Percentiles rank a stretch among this genome's conserved stretches.
Conservation (phyloP, 208 protist species). For the Trypanosoma conorhini region DNA sequence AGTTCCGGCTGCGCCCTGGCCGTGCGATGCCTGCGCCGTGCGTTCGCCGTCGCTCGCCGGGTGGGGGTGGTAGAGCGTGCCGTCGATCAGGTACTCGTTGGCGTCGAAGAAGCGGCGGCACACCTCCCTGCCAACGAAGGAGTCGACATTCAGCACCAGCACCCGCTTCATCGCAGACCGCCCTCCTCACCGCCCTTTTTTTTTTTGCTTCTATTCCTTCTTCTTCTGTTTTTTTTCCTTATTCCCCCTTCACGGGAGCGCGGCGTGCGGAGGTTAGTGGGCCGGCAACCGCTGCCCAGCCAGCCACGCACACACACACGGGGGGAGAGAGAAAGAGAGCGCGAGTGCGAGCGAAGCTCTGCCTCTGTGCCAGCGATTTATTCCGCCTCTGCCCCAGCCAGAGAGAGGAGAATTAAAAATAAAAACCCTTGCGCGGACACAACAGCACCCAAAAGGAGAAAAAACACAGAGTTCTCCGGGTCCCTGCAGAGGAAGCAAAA, state of each 20-base stretch:
- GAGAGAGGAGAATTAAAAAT: too few relatives aligned
- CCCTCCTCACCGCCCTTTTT: background rate
- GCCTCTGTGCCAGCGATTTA: too few relatives aligned
- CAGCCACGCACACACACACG: background rate
- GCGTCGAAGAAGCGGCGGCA: conserved; percentile 58
- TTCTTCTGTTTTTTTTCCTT: background rate
- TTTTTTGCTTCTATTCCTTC: conserved; percentile 4
- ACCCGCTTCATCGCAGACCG: conserved; percentile 60
- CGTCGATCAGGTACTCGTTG: conserved; percentile 77
- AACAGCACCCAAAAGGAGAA: too few relatives aligned
- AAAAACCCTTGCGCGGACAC: too few relatives aligned
- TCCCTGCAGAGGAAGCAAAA: background rate
- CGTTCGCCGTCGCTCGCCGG: background rate
- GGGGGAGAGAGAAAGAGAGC: background rate
- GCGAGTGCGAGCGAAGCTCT: too few relatives aligned
- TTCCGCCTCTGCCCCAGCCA: too few relatives aligned
- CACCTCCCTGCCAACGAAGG: conserved; percentile 73
- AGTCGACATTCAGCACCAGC: conserved; percentile 79
- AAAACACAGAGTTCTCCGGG: too few relatives aligned
- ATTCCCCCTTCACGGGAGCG: background rate
- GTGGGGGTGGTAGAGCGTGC: conserved; percentile 45
- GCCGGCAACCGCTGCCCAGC: background rate
- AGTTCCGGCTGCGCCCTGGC: background rate
- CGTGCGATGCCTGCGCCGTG: background rate
- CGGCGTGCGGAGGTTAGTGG: background rate